phyloP scores from a whole-genome alignment of 1,284 basidiomycete species.

The Schizopora paradoxa region DNA sequence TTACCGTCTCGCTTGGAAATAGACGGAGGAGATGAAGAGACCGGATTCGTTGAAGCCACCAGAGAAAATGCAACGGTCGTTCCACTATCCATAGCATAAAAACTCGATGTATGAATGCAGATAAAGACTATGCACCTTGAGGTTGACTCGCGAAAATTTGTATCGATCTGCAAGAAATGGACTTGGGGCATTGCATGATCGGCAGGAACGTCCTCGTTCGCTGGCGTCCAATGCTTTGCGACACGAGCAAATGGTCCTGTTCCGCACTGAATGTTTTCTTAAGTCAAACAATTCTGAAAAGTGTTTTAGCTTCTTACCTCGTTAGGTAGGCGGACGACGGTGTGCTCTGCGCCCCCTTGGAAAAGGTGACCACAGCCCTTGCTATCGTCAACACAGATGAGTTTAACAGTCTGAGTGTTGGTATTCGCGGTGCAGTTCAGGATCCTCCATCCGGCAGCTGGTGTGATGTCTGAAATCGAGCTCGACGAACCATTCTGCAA shows the following conservation, averaged over 20 bases:
- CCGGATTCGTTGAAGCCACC: background rate
- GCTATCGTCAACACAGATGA: constrained; percentile 26
- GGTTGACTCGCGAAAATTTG: background rate
- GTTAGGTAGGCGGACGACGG: constrained; percentile 18
- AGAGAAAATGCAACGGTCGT: background rate
- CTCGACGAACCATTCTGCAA: constrained; percentile 37
- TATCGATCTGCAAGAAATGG: background rate
- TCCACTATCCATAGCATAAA: background rate
- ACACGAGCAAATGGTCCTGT: constrained; percentile 18
- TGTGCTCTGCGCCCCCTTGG: constrained; percentile 15
- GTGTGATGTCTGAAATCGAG: constrained; percentile 47
- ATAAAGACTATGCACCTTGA: background rate
- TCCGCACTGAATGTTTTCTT: constrained; percentile 12
- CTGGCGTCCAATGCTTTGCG: background rate
- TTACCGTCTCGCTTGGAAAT: background rate
- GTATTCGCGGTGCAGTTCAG: constrained; percentile 37
- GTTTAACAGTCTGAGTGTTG: constrained; percentile 39
- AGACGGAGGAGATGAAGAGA: background rate
- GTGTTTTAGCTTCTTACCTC: constrained; percentile 3
- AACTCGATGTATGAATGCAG: background rate
- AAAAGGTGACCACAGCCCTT: constrained; percentile 13
- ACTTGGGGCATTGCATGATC: background rate
- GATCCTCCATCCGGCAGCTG: constrained; percentile 50
- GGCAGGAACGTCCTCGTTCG: background rate
- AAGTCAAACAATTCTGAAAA: background rate